Percentiles rank a stretch among this genome's conserved stretches.
Evolutionary conservation across 208 protist genomes (phyloP).

Genomic region (Leishmania aethiopica): DNA sequence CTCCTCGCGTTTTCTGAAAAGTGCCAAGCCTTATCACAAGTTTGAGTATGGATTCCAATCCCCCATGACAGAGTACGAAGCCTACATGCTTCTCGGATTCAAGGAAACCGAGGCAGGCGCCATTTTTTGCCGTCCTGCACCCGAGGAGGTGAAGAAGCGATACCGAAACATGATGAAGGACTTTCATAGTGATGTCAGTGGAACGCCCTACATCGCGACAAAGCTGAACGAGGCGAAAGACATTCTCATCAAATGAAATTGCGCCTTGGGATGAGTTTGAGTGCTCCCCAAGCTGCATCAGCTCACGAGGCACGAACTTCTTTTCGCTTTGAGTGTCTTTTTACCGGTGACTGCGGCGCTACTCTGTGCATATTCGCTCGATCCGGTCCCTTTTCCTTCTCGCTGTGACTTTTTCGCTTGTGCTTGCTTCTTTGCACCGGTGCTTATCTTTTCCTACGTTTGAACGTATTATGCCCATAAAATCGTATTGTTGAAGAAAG

Average conservation of each 20-base stretch:
- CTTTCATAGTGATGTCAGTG: constrained; percentile 77
- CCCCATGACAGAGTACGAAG: constrained; percentile 69
- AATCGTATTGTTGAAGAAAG: background rate
- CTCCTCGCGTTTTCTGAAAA: constrained; percentile 7
- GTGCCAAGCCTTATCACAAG: constrained; percentile 38
- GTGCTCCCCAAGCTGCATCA: background rate
- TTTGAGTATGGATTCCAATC: constrained; percentile 75
- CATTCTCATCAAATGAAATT: constrained; percentile 42
- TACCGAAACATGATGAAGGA: constrained; percentile 75
- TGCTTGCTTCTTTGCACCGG: background rate
- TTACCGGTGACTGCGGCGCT: background rate
- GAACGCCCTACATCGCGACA: constrained; percentile 68
- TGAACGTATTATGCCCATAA: background rate
- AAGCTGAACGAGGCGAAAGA: constrained; percentile 89
- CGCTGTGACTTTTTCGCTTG: background rate
- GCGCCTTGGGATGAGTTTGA: background rate
- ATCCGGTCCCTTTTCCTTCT: background rate
- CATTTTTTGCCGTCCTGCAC: constrained; percentile 33
- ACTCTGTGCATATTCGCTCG: background rate
- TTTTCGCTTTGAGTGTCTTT: background rate
- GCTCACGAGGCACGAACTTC: background rate
- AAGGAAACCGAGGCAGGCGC: constrained; percentile 33
- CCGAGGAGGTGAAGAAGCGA: constrained; percentile 66
- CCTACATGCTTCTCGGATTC: constrained; percentile 70
- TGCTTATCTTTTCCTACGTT: background rate